Base-by-base conservation (phyloP, 495 filamentous ascomycete species). In the Penicillium longicatenatum region DNA sequence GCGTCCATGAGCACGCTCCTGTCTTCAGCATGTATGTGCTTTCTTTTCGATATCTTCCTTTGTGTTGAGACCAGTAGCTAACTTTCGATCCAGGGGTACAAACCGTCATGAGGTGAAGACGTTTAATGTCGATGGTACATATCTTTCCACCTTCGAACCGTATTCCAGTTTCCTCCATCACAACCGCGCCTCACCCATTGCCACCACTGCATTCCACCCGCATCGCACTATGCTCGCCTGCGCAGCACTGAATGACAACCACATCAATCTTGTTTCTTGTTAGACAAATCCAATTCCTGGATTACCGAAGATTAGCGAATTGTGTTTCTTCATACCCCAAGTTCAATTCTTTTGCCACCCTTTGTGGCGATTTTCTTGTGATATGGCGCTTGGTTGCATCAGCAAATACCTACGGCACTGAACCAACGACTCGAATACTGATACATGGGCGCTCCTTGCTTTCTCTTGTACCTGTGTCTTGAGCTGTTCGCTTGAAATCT, bases 1-100 rank as follows among this genome's bases (percentile, higher is more conserved):
- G 90, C 68, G 91, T 94, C 22, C 94, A 99, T 73, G 94, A 99
- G 70, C 95, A 98, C 74, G 85, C 96, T 45, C 94, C 94, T 29
- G 93, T 99, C 7, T 96, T 98, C 79, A 91, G 91, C 65, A 86
- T 93, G 92, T 96, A 90, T 75, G 89, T 86, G 5, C 10, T 30
- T 30, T n/a, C 1, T 9, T 16, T 14, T 46, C 21, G 31, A 11
- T 24, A 8, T 46, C 44, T 30, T 24, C 7, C 24, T 21, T 12
- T 20, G 20, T 31, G 6, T 8, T 45, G 12, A 20, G 37, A 35
- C n/a, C 53, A 53, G 48, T 41, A 22, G 54, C 59, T 67, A 61
- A 70, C 46, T 7, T 42, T 26, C 10, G 29, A 19, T n/a, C 24
- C 63, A 96, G 92, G 57, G 95, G 93, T 59, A 92, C 92, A 12